phyloP scores from a whole-genome alignment of 371 early-diverging fungal genomes.

The Mucor saturninus region DNA sequence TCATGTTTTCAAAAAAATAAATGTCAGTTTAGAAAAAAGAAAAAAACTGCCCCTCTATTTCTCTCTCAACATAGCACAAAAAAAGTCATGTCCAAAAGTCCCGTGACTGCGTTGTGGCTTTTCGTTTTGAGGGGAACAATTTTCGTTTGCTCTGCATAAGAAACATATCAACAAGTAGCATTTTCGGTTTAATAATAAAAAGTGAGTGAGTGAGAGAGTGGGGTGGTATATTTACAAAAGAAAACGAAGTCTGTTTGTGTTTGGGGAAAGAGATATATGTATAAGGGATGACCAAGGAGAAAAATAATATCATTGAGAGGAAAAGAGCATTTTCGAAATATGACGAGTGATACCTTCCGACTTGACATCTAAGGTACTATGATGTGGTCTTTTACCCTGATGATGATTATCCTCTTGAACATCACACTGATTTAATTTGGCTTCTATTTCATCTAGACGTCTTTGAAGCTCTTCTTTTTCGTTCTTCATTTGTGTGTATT shows the following conservation, averaged over 20 bases:
- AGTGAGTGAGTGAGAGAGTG: background rate
- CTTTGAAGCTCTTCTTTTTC: constrained; percentile 26
- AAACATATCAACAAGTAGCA: too few relatives aligned
- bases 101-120: too few relatives aligned
- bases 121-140: too few relatives aligned
- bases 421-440: constrained; percentile 6
- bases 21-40: background rate
- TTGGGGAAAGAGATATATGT: background rate
- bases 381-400: background rate
- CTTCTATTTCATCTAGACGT: constrained; percentile 18
- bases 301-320: background rate
- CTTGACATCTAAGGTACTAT: background rate
- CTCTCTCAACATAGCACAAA: too few relatives aligned
- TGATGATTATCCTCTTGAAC: background rate
- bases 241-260: background rate
- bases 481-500: constrained; percentile 21
- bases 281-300: background rate
- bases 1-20: constrained; percentile 13
- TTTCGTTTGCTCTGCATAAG: too few relatives aligned
- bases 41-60: background rate
- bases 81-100: too few relatives aligned
- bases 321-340: background rate
- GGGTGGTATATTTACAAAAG: constrained; percentile 3
- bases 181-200: too few relatives aligned
- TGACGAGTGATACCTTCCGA: background rate